These are phyloP conservation scores for Colletotrichum sidae DNA, from an alignment of 2,329 filamentous ascomycete species.

Conservation along the genomic window DNA sequence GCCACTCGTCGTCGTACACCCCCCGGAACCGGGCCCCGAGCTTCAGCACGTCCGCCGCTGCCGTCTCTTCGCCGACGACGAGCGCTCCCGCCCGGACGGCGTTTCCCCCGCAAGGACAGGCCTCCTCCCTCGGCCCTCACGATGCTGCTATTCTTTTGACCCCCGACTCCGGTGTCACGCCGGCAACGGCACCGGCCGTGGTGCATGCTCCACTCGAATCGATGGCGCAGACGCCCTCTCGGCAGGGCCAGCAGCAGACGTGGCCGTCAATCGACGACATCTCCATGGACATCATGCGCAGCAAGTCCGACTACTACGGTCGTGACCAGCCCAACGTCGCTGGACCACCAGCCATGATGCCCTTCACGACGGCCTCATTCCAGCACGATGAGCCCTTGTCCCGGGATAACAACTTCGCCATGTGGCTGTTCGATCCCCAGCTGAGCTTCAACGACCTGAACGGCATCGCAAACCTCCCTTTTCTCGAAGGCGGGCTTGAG, in stretches of 20 bases:
- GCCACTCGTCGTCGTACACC: constrained; percentile 68
- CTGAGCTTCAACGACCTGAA: constrained; percentile 55
- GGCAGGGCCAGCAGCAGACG: constrained; percentile 44
- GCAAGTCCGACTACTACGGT: constrained; percentile 52
- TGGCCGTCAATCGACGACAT: constrained; percentile 51
- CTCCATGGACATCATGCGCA: constrained; percentile 49
- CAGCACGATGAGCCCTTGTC: constrained; percentile 49
- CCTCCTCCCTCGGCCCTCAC: constrained; percentile 52
- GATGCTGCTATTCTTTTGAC: constrained; percentile 60
- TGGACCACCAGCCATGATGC: constrained; percentile 49
- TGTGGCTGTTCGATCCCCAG: constrained; percentile 63
- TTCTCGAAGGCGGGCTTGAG: constrained; percentile 62
- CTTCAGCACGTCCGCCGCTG: constrained; percentile 51
- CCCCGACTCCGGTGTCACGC: constrained; percentile 50
- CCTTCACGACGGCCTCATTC: constrained; percentile 49
- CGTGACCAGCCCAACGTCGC: constrained; percentile 44
- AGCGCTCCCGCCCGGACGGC: constrained; percentile 32
- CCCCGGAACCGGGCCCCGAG: constrained; percentile 63
- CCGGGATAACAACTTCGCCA: constrained; percentile 57
- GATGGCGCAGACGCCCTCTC: constrained; percentile 15
- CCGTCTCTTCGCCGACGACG: constrained; percentile 39
- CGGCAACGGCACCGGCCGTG: constrained; percentile 41
- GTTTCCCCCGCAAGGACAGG: constrained; percentile 36
- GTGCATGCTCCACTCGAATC: constrained; percentile 27
- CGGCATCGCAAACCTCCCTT: constrained; percentile 56